phyloP scores from a whole-genome alignment of 208 protist genomes.

The Leishmania amazonensis region DNA sequence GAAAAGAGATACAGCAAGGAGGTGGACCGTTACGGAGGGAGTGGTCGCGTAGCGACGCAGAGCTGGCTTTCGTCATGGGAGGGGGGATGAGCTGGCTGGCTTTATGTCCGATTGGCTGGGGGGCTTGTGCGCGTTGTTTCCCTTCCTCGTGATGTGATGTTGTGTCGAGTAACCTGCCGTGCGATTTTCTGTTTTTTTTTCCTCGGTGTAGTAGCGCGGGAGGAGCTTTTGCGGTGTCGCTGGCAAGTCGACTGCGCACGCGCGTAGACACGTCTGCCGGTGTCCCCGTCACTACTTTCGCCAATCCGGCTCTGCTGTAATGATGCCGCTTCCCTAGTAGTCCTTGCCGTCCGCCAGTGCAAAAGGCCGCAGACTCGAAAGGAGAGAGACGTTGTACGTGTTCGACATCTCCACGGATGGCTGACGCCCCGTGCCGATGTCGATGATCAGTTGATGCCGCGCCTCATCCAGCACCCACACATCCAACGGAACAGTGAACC shows the following conservation, averaged over 20 bases:
- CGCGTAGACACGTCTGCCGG: background rate
- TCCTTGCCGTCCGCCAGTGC: background rate
- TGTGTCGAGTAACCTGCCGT: background rate
- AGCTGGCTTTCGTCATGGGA: no score
- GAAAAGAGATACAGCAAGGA: no score
- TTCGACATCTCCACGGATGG: constrained; percentile 16
- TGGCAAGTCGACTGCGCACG: background rate
- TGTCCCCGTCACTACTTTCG: background rate
- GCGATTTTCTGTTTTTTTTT: background rate
- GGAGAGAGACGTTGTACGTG: constrained; percentile 23
- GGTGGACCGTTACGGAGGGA: no score
- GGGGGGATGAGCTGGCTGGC: no score
- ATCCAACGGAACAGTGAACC: constrained; percentile 12
- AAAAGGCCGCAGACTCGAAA: background rate
- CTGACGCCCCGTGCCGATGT: constrained; percentile 1
- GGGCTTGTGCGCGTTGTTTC: no score
- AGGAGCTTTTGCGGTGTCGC: no score
- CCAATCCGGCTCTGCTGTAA: background rate
- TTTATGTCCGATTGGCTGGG: no score
- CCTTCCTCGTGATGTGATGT: no score
- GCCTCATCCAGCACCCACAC: constrained; percentile 18
- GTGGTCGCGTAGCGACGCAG: no score
- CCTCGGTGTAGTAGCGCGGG: no score
- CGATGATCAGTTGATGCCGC: constrained; percentile 8
- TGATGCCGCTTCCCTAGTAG: background rate